Percentiles rank a stretch among this genome's conserved stretches.
phyloP scores from a whole-genome alignment of 768 basidiomycete genomes.

The Candolleomyces aberdarensis region DNA sequence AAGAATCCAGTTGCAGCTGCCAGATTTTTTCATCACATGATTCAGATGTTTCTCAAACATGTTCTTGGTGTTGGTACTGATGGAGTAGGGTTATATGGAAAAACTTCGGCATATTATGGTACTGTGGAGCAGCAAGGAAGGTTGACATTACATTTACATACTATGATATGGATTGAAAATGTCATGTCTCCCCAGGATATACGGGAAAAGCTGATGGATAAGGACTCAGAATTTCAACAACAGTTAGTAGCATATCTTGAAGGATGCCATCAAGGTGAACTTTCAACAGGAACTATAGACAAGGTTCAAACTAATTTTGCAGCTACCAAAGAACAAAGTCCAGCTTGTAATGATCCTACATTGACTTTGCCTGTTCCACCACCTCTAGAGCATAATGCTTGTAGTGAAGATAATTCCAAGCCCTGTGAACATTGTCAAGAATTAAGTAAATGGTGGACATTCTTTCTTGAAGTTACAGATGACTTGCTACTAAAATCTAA shows the following conservation, averaged over 20 bases:
- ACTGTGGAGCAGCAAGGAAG: conserved; percentile 39
- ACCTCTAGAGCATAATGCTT: not conserved
- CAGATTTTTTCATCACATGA: conserved; percentile 30
- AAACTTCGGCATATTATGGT: conserved; percentile 31
- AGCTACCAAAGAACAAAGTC: not conserved
- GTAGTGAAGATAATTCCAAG: not conserved
- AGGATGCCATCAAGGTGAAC: conserved; percentile 26
- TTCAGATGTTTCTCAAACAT: conserved; percentile 27
- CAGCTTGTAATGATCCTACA: conserved; percentile 19
- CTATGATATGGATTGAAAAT: conserved; percentile 32
- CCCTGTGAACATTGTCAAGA: conserved; percentile 15
- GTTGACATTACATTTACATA: conserved; percentile 32
- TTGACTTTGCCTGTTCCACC: conserved; percentile 20
- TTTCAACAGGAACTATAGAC: conserved; percentile 19
- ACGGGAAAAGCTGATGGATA: conserved; percentile 19
- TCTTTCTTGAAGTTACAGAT: conserved; percentile 20
- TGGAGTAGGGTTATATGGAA: conserved; percentile 24
- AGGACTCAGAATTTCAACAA: conserved; percentile 23
- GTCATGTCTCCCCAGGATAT: conserved; percentile 27
- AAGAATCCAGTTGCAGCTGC: conserved; percentile 27
- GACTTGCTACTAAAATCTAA: conserved; percentile 27
- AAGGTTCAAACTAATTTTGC: conserved; percentile 7
- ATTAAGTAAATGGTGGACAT: conserved; percentile 12
- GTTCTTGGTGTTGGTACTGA: conserved; percentile 19
- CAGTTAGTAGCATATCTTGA: conserved; percentile 31